Conservation (phyloP, 2,329 filamentous ascomycete species). For the Verticillium isaacii region DNA sequence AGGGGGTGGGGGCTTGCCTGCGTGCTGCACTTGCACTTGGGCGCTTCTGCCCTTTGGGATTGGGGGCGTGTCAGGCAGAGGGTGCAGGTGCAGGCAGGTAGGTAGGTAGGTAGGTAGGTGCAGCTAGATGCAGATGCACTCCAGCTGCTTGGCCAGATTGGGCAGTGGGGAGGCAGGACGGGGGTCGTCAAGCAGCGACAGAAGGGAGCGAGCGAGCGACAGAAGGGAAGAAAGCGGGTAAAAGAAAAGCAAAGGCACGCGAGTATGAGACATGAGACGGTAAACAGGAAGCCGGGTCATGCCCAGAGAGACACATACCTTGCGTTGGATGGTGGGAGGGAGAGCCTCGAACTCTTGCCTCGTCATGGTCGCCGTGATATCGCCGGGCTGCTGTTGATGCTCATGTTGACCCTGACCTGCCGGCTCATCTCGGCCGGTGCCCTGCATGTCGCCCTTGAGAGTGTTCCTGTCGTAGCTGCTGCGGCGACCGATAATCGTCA, state of each 20-base stretch:
- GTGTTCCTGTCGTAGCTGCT: not conserved
- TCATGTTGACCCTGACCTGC: not conserved
- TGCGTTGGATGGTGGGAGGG: conserved; percentile 50
- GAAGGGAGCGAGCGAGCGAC: conserved; percentile 6
- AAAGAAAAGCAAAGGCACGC: conserved; percentile 9
- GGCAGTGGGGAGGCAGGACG: conserved; percentile 32
- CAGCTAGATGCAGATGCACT: not conserved
- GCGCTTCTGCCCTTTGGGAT: not conserved
- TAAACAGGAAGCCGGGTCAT: not conserved
- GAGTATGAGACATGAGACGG: not conserved
- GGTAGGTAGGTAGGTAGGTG: conserved; percentile 20
- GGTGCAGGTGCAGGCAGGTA: conserved; percentile 20
- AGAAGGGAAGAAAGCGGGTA: conserved; percentile 7
- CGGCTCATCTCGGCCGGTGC: not conserved
- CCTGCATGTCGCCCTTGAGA: not conserved
- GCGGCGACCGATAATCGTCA: not conserved
- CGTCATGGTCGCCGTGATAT: conserved; percentile 21
- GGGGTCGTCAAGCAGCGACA: not conserved
- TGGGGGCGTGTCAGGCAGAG: conserved; percentile 5
- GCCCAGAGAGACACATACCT: conserved; percentile 37
- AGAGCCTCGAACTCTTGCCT: conserved; percentile 43
- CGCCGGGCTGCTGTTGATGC: not conserved
- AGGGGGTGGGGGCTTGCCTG: not conserved
- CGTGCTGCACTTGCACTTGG: not conserved
- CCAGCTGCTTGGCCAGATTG: conserved; percentile 4